Evolutionary conservation across 1,284 basidiomycete species (phyloP), one percentile per base, ranked within the genome.

Genomic region (Ustanciosporium gigantosporum): DNA sequence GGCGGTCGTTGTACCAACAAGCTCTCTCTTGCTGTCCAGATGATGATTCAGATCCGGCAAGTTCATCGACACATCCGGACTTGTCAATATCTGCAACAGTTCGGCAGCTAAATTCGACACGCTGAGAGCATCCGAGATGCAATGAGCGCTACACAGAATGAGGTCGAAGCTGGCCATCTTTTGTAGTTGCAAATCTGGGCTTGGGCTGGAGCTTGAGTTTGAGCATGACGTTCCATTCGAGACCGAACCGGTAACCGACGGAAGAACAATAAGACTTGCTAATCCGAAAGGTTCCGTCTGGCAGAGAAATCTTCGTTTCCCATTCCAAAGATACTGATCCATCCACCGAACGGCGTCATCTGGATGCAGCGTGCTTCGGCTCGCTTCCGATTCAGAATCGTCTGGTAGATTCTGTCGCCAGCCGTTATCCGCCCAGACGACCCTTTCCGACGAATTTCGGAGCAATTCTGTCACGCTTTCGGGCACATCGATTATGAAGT

Each of bases 81-180:
- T 50, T 9, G 50, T 31, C 6, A 64, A 47, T 13, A 47, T 15
- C 25, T 47, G 46, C 25, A 55, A 5, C 2, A 64, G 38, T 29
- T 64, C 60, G 5, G 49, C 53, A 0, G 55, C 55, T 14, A 64
- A 44, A 13, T 37, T 40, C 25, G 60, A 46, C 19, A 64, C 38
- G 35, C 55, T 55, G 29, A 64, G 60, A 21, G 49, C 60, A 19
- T 64, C 60, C 22, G 49, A 48, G 35, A 64, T 53, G 27, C 60
- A 58, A 32, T 64, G 60, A 11, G 60, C 53, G 3, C 46, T 44
- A 36, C 53, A 58, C 1, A 64, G 36, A 14, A 64, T 32, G 20
- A 64, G 24, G 38, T 64, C 60, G 25, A 64, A 50, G 40, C 16
- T 36, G 42, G 38, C 41, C 31, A 20, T 21, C 27, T 6, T 29